Evolutionary conservation across 2,329 filamentous ascomycete genomes (phyloP), one percentile per base, ranked within the genome.

Genomic region (Fusarium clavum): DNA sequence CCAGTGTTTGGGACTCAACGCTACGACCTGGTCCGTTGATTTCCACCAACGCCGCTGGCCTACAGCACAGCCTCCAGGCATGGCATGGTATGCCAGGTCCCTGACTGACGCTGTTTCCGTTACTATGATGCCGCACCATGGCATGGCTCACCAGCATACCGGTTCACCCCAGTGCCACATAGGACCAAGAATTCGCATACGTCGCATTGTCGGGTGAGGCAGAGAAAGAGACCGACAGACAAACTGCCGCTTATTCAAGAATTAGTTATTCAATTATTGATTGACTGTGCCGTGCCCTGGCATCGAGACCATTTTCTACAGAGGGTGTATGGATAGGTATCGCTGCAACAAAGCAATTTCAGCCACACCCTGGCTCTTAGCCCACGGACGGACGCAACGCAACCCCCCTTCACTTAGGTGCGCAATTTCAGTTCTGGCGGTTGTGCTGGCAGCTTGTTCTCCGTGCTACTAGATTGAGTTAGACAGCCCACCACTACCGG

Each of bases 361-460:
- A 70, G 70, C 70, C 70, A 73, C 62, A 74, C 70, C 72, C 72
- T 71, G 72, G 70, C 59, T 59, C 57, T 43, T 46, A 27, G 45
- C 54, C 45, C 54, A 63, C 43, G 55, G 53, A 66, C 57, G 60
- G 54, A 47, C 63, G 47, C 67, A 49, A 55, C 54, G 59, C 45
- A 64, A 55, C 16, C 58, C 62, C 59, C 55, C 59, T 69, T 70
- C 57, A 51, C 47, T 55, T 67, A 44, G 47, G 55, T 66, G 64
- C 57, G 73, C 65, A 75, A 75, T 75, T 75, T 75, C 73, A 64
- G 67, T 52, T 64, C 64, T 58, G 54, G 61, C 54, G 57, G 54
- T 58, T 57, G 51, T 43, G 46, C 54, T 67, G 63, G 51, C 48
- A 52, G 48, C 25, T 52, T 18, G 22, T 46, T 48, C 38, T 57